These are phyloP conservation scores for Exophiala sp. DNA, from an alignment of 2,329 filamentous ascomycete genomes.

Conservation along the genomic window DNA sequence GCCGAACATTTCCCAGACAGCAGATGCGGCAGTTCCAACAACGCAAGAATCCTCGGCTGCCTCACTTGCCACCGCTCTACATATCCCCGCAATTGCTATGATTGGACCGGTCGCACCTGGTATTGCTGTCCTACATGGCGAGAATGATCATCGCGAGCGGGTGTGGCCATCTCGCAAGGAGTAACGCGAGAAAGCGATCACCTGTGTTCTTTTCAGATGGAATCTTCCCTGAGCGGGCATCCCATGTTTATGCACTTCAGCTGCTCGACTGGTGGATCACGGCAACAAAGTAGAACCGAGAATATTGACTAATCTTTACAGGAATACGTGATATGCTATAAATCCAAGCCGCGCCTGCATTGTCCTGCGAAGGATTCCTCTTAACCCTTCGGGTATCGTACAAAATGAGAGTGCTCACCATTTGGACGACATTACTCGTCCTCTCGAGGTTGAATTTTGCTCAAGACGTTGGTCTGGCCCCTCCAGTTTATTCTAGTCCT, in stretches of 20 bases:
- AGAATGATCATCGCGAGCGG: not conserved
- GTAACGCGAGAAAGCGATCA: not conserved
- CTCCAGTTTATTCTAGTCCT: slow-evolving; percentile 25
- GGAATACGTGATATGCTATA: not conserved
- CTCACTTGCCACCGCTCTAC: too few species aligned
- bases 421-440: slow-evolving; percentile 10
- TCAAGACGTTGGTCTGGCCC: slow-evolving; percentile 15
- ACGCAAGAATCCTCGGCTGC: too few species aligned
- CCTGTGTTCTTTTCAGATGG: not conserved
- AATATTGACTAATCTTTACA: not conserved
- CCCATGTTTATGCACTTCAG: too few species aligned
- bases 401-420: slow-evolving; percentile 3
- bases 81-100: not conserved
- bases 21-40: too few species aligned
- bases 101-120: not conserved
- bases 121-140: not conserved
- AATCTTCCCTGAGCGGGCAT: not conserved
- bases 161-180: not conserved
- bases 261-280: too few species aligned
- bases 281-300: too few species aligned
- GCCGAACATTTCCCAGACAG: too few species aligned
- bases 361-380: not conserved
- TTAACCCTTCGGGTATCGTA: not conserved
- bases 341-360: not conserved
- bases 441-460: slow-evolving; percentile 5